phyloP scores from a whole-genome alignment of 352 stramenopile species.

The Phytophthora europaea region DNA sequence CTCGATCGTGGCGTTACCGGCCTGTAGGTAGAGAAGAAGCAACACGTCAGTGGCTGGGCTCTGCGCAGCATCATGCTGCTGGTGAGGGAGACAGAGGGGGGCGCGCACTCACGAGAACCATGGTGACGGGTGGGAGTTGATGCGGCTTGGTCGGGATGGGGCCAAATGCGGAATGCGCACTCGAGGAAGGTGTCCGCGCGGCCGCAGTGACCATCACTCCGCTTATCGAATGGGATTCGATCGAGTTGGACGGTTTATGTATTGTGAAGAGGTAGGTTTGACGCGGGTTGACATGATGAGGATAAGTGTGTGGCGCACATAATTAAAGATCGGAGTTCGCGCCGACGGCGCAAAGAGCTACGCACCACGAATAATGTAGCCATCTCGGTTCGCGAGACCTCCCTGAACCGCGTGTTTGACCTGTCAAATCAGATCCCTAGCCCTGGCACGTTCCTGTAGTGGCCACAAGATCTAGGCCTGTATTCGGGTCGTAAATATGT shows the following conservation, averaged over 20 bases:
- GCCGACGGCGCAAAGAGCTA: constrained; percentile 34
- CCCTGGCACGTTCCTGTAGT: constrained; percentile 47
- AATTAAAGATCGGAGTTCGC: constrained; percentile 27
- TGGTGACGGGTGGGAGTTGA: constrained; percentile 27
- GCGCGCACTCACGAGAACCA: constrained; percentile 64
- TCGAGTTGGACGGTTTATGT: constrained; percentile 27
- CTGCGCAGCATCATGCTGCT: background rate
- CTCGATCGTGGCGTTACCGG: constrained; percentile 86
- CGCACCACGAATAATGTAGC: constrained; percentile 22
- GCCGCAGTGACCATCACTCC: constrained; percentile 35
- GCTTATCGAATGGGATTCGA: constrained; percentile 12
- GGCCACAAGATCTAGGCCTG: constrained; percentile 28
- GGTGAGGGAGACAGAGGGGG: background rate
- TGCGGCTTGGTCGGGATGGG: constrained; percentile 26
- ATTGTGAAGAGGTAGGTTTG: background rate
- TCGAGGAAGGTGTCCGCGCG: background rate
- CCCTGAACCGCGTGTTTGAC: constrained; percentile 35
- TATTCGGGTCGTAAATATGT: background rate
- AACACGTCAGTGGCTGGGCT: constrained; percentile 1
- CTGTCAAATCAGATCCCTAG: constrained; percentile 42
- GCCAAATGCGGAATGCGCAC: constrained; percentile 48
- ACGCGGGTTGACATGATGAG: background rate
- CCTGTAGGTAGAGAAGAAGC: constrained; percentile 31
- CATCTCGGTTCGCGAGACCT: too few species aligned
- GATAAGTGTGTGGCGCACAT: constrained; percentile 1